These are phyloP conservation scores for Verticillium isaacii DNA, from an alignment of 2,329 filamentous ascomycete species.

Conservation along the genomic window DNA sequence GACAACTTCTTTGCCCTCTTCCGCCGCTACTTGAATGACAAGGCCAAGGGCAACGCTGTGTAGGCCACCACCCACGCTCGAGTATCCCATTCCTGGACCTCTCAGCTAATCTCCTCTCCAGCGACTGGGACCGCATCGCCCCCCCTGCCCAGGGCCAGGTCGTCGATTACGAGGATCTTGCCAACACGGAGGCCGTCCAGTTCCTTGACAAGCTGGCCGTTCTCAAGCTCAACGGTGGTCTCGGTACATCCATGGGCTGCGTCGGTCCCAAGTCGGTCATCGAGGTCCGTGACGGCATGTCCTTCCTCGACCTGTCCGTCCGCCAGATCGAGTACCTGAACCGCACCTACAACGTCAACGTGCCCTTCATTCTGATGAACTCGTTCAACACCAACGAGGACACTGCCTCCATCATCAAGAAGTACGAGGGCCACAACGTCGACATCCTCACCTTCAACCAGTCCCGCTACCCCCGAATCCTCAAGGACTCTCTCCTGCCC, in stretches of 20 bases:
- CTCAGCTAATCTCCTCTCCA: constrained; percentile 28
- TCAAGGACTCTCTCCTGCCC: constrained; percentile 96
- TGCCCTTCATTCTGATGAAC: constrained; percentile 99
- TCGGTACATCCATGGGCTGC: constrained; percentile 99
- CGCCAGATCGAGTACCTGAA: constrained; percentile 99
- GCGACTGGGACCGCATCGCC: constrained; percentile 94
- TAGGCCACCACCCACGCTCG: constrained; percentile 35
- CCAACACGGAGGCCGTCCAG: constrained; percentile 83
- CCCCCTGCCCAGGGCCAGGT: constrained; percentile 92
- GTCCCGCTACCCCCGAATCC: constrained; percentile 94
- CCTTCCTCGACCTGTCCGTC: constrained; percentile 97
- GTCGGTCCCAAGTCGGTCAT: constrained; percentile 99
- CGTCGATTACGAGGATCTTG: constrained; percentile 86
- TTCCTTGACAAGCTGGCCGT: constrained; percentile 98
- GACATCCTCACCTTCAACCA: constrained; percentile 99
- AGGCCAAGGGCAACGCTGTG: constrained; percentile 93
- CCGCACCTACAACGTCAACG: constrained; percentile 94
- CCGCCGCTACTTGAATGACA: constrained; percentile 96
- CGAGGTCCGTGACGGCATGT: constrained; percentile 99
- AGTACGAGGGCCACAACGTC: constrained; percentile 99
- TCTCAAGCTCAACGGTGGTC: constrained; percentile 97
- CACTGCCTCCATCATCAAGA: constrained; percentile 99
- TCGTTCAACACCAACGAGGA: constrained; percentile 99
- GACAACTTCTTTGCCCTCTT: constrained; percentile 99
- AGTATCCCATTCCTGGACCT: background rate